phyloP scores from a whole-genome alignment of 345 rosid species.

The Lagerstroemia speciosa region DNA sequence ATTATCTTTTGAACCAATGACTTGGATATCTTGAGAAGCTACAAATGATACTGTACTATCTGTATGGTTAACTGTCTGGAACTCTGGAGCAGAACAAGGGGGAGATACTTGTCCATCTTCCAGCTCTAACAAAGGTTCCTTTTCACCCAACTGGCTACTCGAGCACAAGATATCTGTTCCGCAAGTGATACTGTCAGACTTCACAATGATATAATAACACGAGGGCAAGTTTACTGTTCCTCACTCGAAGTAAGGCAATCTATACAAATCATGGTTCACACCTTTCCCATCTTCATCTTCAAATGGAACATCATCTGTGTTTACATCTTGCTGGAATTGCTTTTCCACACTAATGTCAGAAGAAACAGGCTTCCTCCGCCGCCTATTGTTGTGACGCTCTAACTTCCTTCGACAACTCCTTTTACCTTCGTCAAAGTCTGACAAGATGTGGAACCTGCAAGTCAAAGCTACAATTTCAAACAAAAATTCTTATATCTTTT shows the following conservation, averaged over 20 bases:
- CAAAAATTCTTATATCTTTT: background rate
- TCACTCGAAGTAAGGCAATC: conserved; percentile 1
- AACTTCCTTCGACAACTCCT: conserved; percentile 89
- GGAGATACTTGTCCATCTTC: conserved; percentile 47
- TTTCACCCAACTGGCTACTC: conserved; percentile 38
- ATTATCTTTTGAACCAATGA: conserved; percentile 46
- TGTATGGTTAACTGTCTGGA: conserved; percentile 34
- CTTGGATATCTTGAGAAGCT: conserved; percentile 47
- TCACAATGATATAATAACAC: background rate
- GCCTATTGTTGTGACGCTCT: conserved; percentile 79
- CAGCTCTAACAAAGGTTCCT: conserved; percentile 44
- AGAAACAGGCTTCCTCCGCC: conserved; percentile 58
- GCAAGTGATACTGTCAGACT: background rate
- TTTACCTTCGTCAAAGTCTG: conserved; percentile 90
- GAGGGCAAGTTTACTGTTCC: background rate
- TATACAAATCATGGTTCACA: conserved; percentile 10
- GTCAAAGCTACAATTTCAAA: conserved; percentile 1
- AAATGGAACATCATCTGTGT: conserved; percentile 27
- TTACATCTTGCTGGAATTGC: conserved; percentile 29
- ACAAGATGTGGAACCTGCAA: conserved; percentile 69
- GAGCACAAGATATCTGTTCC: conserved; percentile 39
- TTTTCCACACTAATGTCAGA: conserved; percentile 27
- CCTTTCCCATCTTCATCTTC: conserved; percentile 70
- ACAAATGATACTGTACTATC: conserved; percentile 45
- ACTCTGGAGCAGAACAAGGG: conserved; percentile 34